phyloP scores from a whole-genome alignment of 2,329 filamentous ascomycete genomes.

The Sphaceloma murrayae region DNA sequence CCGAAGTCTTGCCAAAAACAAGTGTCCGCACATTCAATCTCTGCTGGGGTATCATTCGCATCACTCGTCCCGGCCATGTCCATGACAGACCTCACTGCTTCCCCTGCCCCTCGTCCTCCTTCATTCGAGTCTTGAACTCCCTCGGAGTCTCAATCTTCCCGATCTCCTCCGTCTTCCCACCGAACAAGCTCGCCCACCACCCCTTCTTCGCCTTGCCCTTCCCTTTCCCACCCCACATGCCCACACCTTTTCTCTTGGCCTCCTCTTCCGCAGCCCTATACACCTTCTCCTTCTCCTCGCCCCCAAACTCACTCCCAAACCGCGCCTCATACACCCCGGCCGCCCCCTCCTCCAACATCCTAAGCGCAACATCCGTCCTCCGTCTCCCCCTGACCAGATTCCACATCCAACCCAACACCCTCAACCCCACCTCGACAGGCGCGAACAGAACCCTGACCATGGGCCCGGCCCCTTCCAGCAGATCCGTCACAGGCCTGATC shows the following conservation, averaged over 20 bases:
- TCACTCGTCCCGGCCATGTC: no score
- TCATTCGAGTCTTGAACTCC: constrained; percentile 65
- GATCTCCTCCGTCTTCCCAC: constrained; percentile 41
- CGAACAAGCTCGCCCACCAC: constrained; percentile 33
- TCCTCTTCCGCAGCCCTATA: constrained; percentile 55
- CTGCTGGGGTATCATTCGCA: no score
- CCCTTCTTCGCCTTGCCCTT: constrained; percentile 26
- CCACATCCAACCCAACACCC: constrained; percentile 77
- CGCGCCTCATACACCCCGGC: constrained; percentile 95
- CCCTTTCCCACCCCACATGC: constrained; percentile 56
- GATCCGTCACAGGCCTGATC: constrained; percentile 76
- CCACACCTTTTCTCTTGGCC: constrained; percentile 34
- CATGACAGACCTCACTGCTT: no score
- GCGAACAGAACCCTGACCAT: constrained; percentile 76
- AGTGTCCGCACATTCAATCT: no score
- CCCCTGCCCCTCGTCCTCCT: constrained; percentile 32
- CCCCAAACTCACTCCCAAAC: constrained; percentile 77
- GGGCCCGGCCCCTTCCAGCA: constrained; percentile 78
- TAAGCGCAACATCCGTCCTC: constrained; percentile 71
- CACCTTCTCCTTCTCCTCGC: constrained; percentile 39
- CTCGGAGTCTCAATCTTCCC: constrained; percentile 67
- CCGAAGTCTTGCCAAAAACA: no score
- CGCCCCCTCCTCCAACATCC: constrained; percentile 77
- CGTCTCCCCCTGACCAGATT: constrained; percentile 52
- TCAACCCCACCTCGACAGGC: constrained; percentile 81